Base-by-base conservation (phyloP, 768 basidiomycete genomes). In the Boletus subcaerulescens region DNA sequence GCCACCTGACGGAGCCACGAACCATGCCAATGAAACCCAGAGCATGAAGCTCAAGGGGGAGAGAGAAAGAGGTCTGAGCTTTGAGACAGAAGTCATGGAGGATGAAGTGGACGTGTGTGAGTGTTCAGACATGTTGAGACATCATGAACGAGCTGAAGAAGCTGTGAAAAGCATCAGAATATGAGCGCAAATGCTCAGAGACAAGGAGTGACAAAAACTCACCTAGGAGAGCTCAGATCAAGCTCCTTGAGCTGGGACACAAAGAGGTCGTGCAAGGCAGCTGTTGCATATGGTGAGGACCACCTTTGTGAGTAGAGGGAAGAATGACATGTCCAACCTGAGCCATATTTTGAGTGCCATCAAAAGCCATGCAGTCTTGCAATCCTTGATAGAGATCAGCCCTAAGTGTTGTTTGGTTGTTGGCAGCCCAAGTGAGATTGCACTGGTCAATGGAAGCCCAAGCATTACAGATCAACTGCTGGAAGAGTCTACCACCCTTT, bases 401-500 rank as follows among this genome's bases (percentile, higher is more conserved):
- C 63, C 64, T n/a, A n/a, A n/a, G n/a, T n/a, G n/a, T n/a, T n/a
- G n/a, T n/a, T n/a, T n/a, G n/a, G n/a, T n/a, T n/a, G n/a, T n/a
- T n/a, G n/a, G n/a, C 59, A 4, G 73, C 67, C 63, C 64, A 82
- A 11, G 38, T 48, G 1, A 84, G 65, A 2, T 66, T 62, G 8
- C 44, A 58, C 20, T 80, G 77, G 3, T 83, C 79, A 26, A 72
- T 61, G 0, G 68, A 62, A 15, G 80, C 78, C 74, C 72, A 83
- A 3, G 57, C 62, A 69, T 83, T 78, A 44, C 75, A 74, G 36
- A 77, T 46, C 56, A 70, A 77, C 42, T 79, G 72, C 49, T 80
- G 77, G 35, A 82, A 72, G 0, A 83, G 69, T 22, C 63, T 64
- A 2, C 73, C 70, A 48, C 65, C 75, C 24, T 53, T 53, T 62